Evolutionary conservation across 768 basidiomycete species (phyloP), one percentile per base, ranked within the genome.

Genomic region (Lentinus tigrinus): DNA sequence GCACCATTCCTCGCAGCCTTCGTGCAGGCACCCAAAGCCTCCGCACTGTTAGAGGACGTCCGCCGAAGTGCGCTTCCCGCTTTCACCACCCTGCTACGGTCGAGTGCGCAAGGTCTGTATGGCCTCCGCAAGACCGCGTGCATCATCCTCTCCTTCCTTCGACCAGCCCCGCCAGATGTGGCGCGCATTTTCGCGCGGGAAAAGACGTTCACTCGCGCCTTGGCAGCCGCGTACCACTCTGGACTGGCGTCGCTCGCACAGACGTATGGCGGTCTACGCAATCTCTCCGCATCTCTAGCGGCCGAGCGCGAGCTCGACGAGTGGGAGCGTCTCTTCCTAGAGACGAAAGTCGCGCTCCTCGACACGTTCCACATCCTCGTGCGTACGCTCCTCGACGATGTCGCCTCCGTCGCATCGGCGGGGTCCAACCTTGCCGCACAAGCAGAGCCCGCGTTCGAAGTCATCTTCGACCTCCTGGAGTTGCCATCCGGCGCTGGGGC

Each of bases 301-400:
- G 57, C 34, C 47, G 59, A 58, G 27, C 47, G 52, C 21, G 62
- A 54, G 68, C 70, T 77, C 16, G 84, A 85, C 61, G 81, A 89
- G 50, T 92, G 89, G 89, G 84, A 88, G 61, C 75, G 74, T 14
- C 77, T 88, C 46, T 89, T 87, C 82, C 75, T 91, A 6, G 81
- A 85, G 56, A 85, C 87, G 2, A 93, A 92, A 72, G 85, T 88
- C 8, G 81, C 83, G 21, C 72, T 91, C 24, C 71, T 93, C 19
- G 90, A 93, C 61, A 68, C 78, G 3, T 88, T 89, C 70, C 88
- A 91, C 61, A 67, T 84, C 48, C 65, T 89, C 31, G 57, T 89
- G 31, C 56, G 60, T 36, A 73, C 76, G 4, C 73, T 87, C 49
- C 66, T 88, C 6, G 73, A 73, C 24, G 80, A 81, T 57, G 67